phyloP scores from a whole-genome alignment of 2,329 filamentous ascomycete species.

The Phyllosticta ampelicida region DNA sequence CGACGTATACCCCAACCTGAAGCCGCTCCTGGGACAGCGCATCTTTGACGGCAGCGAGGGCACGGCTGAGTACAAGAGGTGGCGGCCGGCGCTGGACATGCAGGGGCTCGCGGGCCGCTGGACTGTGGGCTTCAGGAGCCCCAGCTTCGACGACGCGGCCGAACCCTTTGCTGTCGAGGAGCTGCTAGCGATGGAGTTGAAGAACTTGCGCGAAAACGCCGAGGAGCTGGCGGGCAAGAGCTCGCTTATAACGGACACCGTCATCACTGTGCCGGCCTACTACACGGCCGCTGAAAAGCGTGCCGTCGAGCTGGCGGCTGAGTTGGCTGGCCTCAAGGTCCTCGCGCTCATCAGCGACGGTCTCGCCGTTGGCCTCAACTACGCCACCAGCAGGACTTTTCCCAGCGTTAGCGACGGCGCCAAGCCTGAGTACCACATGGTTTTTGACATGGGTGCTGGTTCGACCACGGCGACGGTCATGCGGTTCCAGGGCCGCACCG shows the following conservation, averaged over 20 bases:
- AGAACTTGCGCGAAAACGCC: conserved; percentile 82
- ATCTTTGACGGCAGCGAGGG: conserved; percentile 38
- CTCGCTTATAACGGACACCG: conserved; percentile 63
- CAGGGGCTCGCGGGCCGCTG: conserved; percentile 45
- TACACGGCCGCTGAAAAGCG: conserved; percentile 86
- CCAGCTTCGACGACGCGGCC: conserved; percentile 54
- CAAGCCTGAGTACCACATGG: conserved; percentile 81
- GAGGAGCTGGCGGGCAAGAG: conserved; percentile 70
- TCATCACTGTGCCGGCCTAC: conserved; percentile 83
- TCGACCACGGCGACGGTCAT: conserved; percentile 84
- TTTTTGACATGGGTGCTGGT: conserved; percentile 97
- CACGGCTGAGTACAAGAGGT: conserved; percentile 58
- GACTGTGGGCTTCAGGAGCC: conserved; percentile 75
- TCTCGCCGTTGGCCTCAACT: conserved; percentile 86
- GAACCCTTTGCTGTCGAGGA: conserved; percentile 68
- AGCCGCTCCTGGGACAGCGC: conserved; percentile 71
- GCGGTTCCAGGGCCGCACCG: conserved; percentile 74
- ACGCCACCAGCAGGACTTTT: conserved; percentile 84
- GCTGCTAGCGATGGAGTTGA: conserved; percentile 88
- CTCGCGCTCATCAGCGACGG: conserved; percentile 81
- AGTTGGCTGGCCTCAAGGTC: conserved; percentile 78
- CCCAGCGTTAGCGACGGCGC: conserved; percentile 70
- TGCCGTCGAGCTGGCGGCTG: conserved; percentile 71
- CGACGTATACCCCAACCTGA: conserved; percentile 92
- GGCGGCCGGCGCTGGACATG: conserved; percentile 70